Evolutionary conservation across 768 basidiomycete species (phyloP).

Genomic region (Chalciporus sphaerocephalus): DNA sequence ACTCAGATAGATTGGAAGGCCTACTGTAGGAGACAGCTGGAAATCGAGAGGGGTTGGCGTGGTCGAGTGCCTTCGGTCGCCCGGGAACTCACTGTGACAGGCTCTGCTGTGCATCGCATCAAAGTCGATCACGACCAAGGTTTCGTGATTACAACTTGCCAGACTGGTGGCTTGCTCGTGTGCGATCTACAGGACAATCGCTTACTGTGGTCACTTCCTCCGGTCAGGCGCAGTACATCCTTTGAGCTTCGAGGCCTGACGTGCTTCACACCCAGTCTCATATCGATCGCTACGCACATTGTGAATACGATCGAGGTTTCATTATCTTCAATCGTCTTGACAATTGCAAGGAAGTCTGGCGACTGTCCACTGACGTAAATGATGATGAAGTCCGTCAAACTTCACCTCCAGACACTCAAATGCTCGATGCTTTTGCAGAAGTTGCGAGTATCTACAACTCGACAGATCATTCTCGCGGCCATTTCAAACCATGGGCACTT

Average conservation of each 20-base stretch:
- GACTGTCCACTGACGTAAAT: conserved; percentile 37
- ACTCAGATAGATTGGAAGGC: conserved; percentile 50
- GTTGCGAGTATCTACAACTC: conserved; percentile 16
- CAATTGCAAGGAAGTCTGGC: conserved; percentile 69
- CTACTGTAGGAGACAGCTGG: conserved; percentile 52
- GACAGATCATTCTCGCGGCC: conserved; percentile 35
- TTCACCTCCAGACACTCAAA: conserved; percentile 33
- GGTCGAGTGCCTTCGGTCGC: conserved; percentile 44
- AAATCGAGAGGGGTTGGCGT: conserved; percentile 50
- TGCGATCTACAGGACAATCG: conserved; percentile 46
- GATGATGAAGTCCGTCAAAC: conserved; percentile 15
- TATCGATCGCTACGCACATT: conserved; percentile 47
- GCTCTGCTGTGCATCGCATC: conserved; percentile 58
- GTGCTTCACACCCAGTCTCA: conserved; percentile 6
- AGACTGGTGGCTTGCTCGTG: conserved; percentile 54
- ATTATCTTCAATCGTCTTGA: conserved; percentile 62
- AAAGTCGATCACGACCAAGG: conserved; percentile 67
- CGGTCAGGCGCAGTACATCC: conserved; percentile 34
- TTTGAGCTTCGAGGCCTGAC: not conserved
- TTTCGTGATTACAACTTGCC: conserved; percentile 55
- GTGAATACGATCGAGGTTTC: conserved; percentile 70
- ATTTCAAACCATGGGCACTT: conserved; percentile 61
- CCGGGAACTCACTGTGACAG: conserved; percentile 32
- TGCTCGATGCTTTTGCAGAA: conserved; percentile 18
- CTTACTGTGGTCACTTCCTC: conserved; percentile 60